Conservation (phyloP, 1,284 basidiomycete genomes). For the Golubevia sp. region DNA sequence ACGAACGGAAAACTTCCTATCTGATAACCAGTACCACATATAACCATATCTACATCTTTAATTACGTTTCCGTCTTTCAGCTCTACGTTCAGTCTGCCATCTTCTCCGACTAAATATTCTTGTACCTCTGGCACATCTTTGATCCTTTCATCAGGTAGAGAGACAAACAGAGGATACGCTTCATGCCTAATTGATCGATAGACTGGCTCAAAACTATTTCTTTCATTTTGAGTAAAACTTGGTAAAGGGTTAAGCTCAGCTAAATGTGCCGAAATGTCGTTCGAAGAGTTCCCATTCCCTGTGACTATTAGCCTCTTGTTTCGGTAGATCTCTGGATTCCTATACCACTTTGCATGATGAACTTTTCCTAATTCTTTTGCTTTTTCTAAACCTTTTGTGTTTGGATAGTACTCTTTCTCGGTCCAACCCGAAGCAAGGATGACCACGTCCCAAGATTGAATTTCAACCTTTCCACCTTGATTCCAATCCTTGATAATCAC, state of each 20-base stretch:
- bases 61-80: conserved; percentile 27
- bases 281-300: conserved; percentile 45
- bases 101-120: conserved; percentile 9
- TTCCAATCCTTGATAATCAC: conserved; percentile 28
- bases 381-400: conserved; percentile 18
- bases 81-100: conserved; percentile 19
- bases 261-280: conserved; percentile 45
- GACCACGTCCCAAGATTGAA: conserved; percentile 23
- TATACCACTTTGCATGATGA: conserved; percentile 51
- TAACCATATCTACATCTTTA: conserved; percentile 27
- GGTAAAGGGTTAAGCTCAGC: conserved; percentile 19
- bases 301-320: conserved; percentile 35
- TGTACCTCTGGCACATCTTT: conserved; percentile 34
- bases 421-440: conserved; percentile 41
- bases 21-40: conserved; percentile 32
- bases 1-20: conserved; percentile 28
- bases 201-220: conserved; percentile 13
- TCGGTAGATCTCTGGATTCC: conserved; percentile 6
- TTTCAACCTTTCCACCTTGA: not conserved
- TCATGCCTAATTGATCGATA: conserved; percentile 19
- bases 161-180: conserved; percentile 24
- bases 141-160: conserved; percentile 33
- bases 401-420: conserved; percentile 38
- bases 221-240: not conserved
- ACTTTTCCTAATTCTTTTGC: conserved; percentile 18